Percentiles rank a stretch among this genome's conserved stretches.
Conservation (phyloP, 75 land plant species). For the Ceratopteris richardii region DNA sequence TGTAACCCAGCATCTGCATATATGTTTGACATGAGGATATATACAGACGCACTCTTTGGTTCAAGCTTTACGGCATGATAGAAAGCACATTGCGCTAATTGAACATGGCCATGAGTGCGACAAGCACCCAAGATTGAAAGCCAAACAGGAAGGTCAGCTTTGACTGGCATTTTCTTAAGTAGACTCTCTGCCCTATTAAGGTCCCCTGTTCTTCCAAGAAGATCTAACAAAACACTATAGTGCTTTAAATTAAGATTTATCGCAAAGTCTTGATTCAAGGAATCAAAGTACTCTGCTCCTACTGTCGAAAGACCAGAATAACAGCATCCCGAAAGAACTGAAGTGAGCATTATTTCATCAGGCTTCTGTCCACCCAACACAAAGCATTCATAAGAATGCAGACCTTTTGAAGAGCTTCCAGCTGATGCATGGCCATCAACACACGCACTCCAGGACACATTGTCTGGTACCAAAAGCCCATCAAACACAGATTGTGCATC, state of each 20-base stretch:
- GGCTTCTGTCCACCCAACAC: constrained; percentile 7
- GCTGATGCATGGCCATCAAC: constrained; percentile 5
- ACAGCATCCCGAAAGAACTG: constrained; percentile 20
- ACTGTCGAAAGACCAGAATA: constrained; percentile 9
- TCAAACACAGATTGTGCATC: constrained; percentile 8
- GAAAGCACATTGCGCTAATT: constrained; percentile 12
- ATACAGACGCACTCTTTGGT: constrained; percentile 8
- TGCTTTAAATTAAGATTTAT: constrained; percentile 12
- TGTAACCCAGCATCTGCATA: constrained; percentile 10
- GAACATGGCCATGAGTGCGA: constrained; percentile 11
- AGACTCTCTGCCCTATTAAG: constrained; percentile 9
- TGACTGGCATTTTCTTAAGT: constrained; percentile 19
- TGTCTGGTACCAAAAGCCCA: not conserved
- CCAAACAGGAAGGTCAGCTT: constrained; percentile 12
- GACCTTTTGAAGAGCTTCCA: not conserved
- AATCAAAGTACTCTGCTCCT: constrained; percentile 4
- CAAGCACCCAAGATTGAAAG: constrained; percentile 26
- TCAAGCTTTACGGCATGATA: constrained; percentile 11
- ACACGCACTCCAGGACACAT: constrained; percentile 9
- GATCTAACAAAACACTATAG: constrained; percentile 18
- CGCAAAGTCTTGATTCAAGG: constrained; percentile 9
- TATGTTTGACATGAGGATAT: constrained; percentile 28
- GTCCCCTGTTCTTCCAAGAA: constrained; percentile 20
- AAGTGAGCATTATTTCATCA: constrained; percentile 9
- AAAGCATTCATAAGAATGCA: not conserved